Evolutionary conservation across 2,329 filamentous ascomycete species (phyloP), one percentile per base, ranked within the genome.

Genomic region (Phialemoniopsis sp.): DNA sequence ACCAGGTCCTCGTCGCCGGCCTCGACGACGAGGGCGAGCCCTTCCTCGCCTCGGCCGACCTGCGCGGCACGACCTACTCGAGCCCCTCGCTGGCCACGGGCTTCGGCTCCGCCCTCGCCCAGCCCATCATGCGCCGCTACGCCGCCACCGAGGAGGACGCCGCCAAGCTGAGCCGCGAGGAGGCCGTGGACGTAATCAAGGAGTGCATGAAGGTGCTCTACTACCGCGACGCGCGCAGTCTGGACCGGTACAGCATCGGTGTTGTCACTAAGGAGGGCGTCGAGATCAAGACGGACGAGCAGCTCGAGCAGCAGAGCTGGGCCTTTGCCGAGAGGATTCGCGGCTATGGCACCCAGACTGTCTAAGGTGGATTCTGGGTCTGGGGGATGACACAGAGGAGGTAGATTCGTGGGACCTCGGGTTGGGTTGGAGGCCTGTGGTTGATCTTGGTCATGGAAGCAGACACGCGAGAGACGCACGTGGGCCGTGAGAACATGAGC

Each of bases 151-250:
- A 97, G 64, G 85, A 79, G 53, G 72, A 87, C 32, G 82, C 86
- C 28, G 72, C 80, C 53, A 71, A 80, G 44, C 72, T 97, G 48
- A 82, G 73, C 31, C 78, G 80, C 60, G 90, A 96, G 55, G 66
- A 87, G 59, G 93, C 93, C 36, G 73, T 96, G 45, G 72, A 84
- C 42, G 78, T 89, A 31, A 68, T 98, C 58, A 86, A 86, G 72
- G 87, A 95, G 69, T 95, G 89, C 67, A 90, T 98, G 87, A 97
- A 97, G 78, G 91, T 97, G 38, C 76, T 98, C 45, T 98, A 87
- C 73, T 98, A 98, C 74, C 80, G 93, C 55, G 93, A 98, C 67
- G 93, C 93, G 33, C 82, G 93, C 64, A 94, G 87, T 69, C 69
- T 93, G 67, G 89, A 96, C 67, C 76, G 78, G 52, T 98, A 96